These are phyloP conservation scores for Tubosaeta sp. DNA, from an alignment of 768 basidiomycete species.

Conservation along the genomic window DNA sequence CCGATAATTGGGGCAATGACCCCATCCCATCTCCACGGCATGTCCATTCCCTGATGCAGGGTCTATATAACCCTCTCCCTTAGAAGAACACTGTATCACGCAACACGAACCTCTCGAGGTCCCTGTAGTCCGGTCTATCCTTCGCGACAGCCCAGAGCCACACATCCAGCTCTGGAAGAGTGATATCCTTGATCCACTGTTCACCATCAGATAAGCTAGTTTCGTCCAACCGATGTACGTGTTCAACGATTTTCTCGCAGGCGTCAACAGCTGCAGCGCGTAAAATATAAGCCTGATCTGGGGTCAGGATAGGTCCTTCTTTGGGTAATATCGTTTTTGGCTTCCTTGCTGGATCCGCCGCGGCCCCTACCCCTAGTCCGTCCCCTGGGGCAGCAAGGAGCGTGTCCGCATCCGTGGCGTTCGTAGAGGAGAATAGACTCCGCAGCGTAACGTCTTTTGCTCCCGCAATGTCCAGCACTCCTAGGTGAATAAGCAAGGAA, in stretches of 20 bases:
- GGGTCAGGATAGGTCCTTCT: conserved; percentile 53
- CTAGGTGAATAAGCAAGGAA: conserved; percentile 74
- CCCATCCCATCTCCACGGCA: background rate
- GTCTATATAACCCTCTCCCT: conserved; percentile 3
- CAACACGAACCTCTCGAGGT: conserved; percentile 62
- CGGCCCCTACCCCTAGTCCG: conserved; percentile 1
- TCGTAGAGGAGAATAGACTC: conserved; percentile 46
- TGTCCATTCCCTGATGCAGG: background rate
- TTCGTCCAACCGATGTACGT: conserved; percentile 37
- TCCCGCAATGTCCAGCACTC: conserved; percentile 63
- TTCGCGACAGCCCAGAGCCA: conserved; percentile 87
- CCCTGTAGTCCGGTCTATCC: conserved; percentile 67
- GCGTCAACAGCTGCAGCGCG: conserved; percentile 80
- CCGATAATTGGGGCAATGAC: background rate
- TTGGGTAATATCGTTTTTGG: conserved; percentile 24
- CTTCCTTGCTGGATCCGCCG: conserved; percentile 11
- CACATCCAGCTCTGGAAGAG: conserved; percentile 58
- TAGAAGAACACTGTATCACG: conserved; percentile 68
- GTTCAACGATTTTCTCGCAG: conserved; percentile 62
- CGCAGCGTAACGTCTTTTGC: conserved; percentile 38
- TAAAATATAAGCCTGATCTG: conserved; percentile 63
- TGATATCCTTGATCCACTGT: conserved; percentile 54
- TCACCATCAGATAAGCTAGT: conserved; percentile 23
- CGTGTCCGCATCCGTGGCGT: conserved; percentile 33
- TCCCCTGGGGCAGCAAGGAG: conserved; percentile 37